Evolutionary conservation across 805 yeast genomes (phyloP).

Genomic region (Candida arabinofermentans): DNA sequence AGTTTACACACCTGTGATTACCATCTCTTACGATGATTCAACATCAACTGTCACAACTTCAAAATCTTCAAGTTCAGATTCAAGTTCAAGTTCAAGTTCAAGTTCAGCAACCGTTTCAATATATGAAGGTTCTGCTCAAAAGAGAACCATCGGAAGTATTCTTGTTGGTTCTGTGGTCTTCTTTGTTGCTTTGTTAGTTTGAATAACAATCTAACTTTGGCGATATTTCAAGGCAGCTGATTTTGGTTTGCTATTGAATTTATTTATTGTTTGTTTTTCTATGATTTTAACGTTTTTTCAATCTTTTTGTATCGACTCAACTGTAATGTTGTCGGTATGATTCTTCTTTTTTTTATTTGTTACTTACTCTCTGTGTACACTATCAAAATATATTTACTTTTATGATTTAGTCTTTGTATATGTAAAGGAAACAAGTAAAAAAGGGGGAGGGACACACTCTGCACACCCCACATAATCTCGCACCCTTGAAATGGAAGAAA

Average conservation of each 20-base stretch:
- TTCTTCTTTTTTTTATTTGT: too few relatives aligned
- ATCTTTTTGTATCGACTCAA: too few relatives aligned
- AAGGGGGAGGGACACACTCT: too few relatives aligned
- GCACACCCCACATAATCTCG: too few relatives aligned
- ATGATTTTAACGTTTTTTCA: not conserved
- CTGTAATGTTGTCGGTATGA: too few relatives aligned
- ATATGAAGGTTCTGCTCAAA: conserved; percentile 2
- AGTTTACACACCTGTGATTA: conserved; percentile 5
- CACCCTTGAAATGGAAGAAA: too few relatives aligned
- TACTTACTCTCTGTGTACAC: too few relatives aligned
- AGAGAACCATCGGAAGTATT: conserved; percentile 7
- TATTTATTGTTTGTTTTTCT: not conserved
- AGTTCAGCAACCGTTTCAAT: conserved; percentile 13
- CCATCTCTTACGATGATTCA: conserved; percentile 1
- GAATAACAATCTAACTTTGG: not conserved
- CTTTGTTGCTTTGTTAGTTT: conserved; percentile 9
- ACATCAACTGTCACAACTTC: conserved; percentile 3
- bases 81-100: too few relatives aligned
- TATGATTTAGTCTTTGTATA: too few relatives aligned
- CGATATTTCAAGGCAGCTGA: not conserved
- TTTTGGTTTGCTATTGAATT: not conserved
- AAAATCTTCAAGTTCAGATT: conserved; percentile 4
- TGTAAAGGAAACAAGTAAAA: too few relatives aligned
- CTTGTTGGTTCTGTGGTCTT: conserved; percentile 6
- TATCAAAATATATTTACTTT: too few relatives aligned